Evolutionary conservation across 1,284 basidiomycete species (phyloP).

Genomic region (Tilletiaria anomala): DNA sequence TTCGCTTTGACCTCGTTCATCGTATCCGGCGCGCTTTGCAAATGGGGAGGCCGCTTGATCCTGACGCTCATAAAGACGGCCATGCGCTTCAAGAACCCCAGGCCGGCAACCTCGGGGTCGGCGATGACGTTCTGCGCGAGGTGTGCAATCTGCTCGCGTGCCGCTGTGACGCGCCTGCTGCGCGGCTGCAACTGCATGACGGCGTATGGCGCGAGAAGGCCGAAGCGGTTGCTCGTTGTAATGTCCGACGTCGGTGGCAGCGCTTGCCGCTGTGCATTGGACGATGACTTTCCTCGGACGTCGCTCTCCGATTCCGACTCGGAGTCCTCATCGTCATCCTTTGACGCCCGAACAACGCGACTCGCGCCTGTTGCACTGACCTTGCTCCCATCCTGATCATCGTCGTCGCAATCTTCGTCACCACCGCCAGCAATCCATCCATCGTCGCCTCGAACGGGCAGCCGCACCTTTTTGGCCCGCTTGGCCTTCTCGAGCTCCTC

Average conservation of each 20-base stretch:
- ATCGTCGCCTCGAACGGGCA: conserved; percentile 5
- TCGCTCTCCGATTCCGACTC: not conserved
- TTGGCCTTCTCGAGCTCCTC: conserved; percentile 5
- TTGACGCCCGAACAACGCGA: conserved; percentile 9
- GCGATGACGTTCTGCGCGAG: conserved; percentile 29
- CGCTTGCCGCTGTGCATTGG: not conserved
- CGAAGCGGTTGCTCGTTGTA: conserved; percentile 14
- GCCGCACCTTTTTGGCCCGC: conserved; percentile 18
- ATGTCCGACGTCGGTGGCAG: not conserved
- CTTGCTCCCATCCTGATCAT: conserved; percentile 1
- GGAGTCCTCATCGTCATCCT: conserved; percentile 4
- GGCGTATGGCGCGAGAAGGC: conserved; percentile 24
- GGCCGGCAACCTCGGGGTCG: conserved; percentile 27
- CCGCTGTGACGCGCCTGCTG: conserved; percentile 6
- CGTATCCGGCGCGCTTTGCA: conserved; percentile 3
- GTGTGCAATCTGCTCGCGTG: conserved; percentile 37
- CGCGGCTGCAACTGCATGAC: conserved; percentile 11
- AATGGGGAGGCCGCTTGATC: too few species aligned
- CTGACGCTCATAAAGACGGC: conserved; percentile 22
- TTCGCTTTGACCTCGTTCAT: not conserved
- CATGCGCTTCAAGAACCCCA: conserved; percentile 23
- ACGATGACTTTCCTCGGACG: not conserved
- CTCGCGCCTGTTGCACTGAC: conserved; percentile 1
- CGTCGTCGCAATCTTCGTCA: conserved; percentile 6
- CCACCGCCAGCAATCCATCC: conserved; percentile 9